Evolutionary conservation across 78 protist species (phyloP), one percentile per base, ranked within the genome.

Genomic region (Isochrysis galbana): DNA sequence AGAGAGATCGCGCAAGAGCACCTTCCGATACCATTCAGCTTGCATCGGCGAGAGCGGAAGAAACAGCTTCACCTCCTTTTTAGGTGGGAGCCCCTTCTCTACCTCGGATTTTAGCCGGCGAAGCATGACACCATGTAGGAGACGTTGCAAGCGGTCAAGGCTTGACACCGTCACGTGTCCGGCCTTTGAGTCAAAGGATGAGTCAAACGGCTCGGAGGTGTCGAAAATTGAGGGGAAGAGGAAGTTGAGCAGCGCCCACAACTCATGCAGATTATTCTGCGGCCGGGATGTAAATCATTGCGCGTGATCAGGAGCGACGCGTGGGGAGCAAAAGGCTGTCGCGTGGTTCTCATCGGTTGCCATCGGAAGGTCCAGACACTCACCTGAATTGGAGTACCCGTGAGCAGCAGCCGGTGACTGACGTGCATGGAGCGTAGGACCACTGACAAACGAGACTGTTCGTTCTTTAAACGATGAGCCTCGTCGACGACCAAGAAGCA

Each of bases 181-280:
- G 89, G 5, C 34, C 38, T 1, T 32, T 17, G 2, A 10, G 54
- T n/a, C 54, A 22, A 84, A 38, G 34, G 34, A 84, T 29, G 34
- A 21, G 54, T 84, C 89, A 42, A 95, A 95, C 38, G 89, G 96
- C 32, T 95, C 98, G 54, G 96, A 11, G 69, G 96, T 82, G 26
- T 88, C 32, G 87, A 99, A 99, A 41, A 97, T 86, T 34, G 93
- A 98, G 36, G 99, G 99, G 34, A 97, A 90, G 45, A 99, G 93
- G 89, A 98, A 98, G 96, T 99, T 98, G 90, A 99, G 96, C 70
- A 99, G 96, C 45, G 99, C 98, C 99, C 99, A 98, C 32, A 99
- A 95, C 94, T 99, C 99, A 78, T 97, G 98, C 34, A 99, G 92
- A 95, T 99, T 98, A 94, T 99, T 99, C 96, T 98, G 96, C 38